Evolutionary conservation across 208 protist species (phyloP).

Genomic region (Leishmania tarentolae): DNA sequence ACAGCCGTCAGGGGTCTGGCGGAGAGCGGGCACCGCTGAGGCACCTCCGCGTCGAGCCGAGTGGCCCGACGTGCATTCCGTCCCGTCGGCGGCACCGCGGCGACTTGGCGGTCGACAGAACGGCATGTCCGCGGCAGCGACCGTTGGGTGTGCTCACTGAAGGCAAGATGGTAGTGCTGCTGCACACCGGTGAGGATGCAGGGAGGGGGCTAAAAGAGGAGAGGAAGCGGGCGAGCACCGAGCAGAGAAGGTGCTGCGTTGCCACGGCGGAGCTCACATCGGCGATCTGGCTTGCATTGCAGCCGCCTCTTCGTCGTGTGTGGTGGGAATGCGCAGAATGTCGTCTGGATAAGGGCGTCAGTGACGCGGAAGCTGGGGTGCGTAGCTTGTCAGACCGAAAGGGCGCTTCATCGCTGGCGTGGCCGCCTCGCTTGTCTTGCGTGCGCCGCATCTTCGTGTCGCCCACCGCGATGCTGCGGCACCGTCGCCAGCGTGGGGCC

Average conservation of each 20-base stretch:
- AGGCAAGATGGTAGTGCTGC: neutral
- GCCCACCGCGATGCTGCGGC: constrained; percentile 14
- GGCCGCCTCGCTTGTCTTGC: constrained; percentile 3
- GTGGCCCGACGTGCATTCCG: neutral
- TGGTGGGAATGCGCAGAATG: neutral
- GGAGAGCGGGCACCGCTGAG: too few relatives aligned
- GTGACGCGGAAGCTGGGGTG: neutral
- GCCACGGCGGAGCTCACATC: neutral
- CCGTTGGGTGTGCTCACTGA: neutral
- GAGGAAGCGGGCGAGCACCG: neutral
- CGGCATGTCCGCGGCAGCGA: neutral
- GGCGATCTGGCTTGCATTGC: constrained; percentile 4
- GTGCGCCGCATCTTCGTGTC: constrained; percentile 10
- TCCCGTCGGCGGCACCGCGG: neutral
- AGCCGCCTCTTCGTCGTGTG: constrained; percentile 13
- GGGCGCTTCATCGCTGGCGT: neutral
- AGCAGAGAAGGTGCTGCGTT: neutral
- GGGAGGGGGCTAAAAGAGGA: neutral
- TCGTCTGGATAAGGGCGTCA: neutral
- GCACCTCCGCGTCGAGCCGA: neutral
- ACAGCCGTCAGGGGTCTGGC: too few relatives aligned
- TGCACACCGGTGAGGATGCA: neutral
- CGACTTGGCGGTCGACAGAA: neutral
- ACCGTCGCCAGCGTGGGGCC: neutral
- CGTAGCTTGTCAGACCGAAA: neutral